phyloP scores from a whole-genome alignment of 805 yeast species.

The Yarrowia sp. region DNA sequence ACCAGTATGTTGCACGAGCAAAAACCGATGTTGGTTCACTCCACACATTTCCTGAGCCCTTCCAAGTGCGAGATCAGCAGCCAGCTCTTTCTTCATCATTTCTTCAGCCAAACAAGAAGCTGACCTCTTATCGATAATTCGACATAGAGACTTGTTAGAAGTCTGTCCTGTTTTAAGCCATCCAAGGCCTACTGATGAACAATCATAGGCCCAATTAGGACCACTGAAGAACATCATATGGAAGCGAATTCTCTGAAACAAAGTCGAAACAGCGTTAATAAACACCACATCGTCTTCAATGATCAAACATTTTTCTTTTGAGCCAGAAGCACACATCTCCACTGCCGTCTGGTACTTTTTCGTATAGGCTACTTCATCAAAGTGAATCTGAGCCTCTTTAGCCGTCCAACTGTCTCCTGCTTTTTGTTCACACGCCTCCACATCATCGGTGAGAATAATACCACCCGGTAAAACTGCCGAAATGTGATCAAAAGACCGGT shows the following conservation, averaged over 20 bases:
- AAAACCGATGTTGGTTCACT: neutral
- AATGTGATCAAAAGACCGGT: neutral
- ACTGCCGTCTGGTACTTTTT: slow-evolving; percentile 4
- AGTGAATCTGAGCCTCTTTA: neutral
- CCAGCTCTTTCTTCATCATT: neutral
- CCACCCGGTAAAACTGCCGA: neutral
- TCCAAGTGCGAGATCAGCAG: neutral
- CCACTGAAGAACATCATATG: neutral
- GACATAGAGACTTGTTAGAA: neutral
- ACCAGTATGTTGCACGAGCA: neutral
- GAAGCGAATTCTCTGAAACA: neutral
- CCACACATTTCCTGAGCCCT: neutral
- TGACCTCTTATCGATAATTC: neutral
- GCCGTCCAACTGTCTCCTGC: neutral
- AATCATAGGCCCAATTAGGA: neutral
- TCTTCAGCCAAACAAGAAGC: neutral
- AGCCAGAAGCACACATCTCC: neutral
- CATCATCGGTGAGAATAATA: neutral
- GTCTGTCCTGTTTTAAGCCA: slow-evolving; percentile 13
- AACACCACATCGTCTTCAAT: slow-evolving; percentile 7
- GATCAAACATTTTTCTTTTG: neutral
- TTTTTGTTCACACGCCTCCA: neutral
- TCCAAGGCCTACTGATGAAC: neutral
- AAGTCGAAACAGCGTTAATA: neutral
- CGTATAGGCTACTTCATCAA: slow-evolving; percentile 1